These are phyloP conservation scores for Lippia alba DNA, from an alignment of 305 asterid genomes.

Conservation along the genomic window DNA sequence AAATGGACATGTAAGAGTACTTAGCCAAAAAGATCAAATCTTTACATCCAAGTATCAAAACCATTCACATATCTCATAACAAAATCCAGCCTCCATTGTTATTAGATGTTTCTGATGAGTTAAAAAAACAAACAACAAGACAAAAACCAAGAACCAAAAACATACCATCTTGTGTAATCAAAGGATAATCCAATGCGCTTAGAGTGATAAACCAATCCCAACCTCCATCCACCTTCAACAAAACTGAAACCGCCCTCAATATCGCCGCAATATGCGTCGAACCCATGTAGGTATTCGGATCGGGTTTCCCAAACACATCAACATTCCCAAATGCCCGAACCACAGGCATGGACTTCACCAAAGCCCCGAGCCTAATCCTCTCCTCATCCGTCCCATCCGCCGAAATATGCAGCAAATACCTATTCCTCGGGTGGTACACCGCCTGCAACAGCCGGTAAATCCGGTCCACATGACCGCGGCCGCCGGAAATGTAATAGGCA, in stretches of 20 bases:
- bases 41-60: constrained; percentile 8
- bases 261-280: constrained; percentile 80
- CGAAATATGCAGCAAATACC: constrained; percentile 86
- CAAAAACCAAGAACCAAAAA: constrained; percentile 18
- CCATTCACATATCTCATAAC: constrained; percentile 3
- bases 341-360: constrained; percentile 79
- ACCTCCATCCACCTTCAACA: constrained; percentile 74
- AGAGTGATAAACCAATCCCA: constrained; percentile 98
- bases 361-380: constrained; percentile 67
- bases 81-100: constrained; percentile 10
- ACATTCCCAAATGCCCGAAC: constrained; percentile 87
- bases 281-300: constrained; percentile 92
- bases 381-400: constrained; percentile 77
- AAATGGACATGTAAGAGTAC: not conserved
- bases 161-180: constrained; percentile 93
- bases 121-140: constrained; percentile 8
- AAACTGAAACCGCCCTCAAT: constrained; percentile 80
- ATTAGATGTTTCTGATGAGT: not conserved
- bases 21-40: constrained; percentile 17
- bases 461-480: constrained; percentile 74
- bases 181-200: constrained; percentile 87
- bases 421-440: constrained; percentile 96
- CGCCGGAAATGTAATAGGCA: constrained; percentile 88
- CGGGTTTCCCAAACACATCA: constrained; percentile 96
- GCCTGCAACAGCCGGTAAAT: constrained; percentile 83